Evolutionary conservation across 2,329 filamentous ascomycete species (phyloP), one percentile per base, ranked within the genome.

Genomic region (Esteya vermicola): DNA sequence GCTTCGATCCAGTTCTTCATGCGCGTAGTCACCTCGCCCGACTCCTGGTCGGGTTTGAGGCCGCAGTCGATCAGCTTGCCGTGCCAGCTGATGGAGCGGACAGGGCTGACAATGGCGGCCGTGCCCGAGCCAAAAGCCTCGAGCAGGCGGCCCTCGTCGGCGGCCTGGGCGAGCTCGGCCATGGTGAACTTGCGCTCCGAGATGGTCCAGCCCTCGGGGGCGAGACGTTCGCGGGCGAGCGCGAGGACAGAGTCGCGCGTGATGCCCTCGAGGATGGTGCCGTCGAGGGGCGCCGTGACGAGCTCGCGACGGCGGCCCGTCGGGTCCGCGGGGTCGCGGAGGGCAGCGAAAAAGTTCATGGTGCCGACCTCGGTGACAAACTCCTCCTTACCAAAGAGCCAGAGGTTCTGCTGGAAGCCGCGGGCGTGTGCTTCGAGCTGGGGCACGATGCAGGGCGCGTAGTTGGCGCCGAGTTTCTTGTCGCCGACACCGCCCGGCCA

Each of bases 391-490:
- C 88, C 88, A 56, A 96, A 98, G 25, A 98, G 67, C 91, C 91
- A 98, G 40, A 98, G 71, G 63, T 96, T 98, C 68, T 98, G 91
- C 64, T 96, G 89, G 72, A 88, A 94, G 19, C 91, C 91, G 42
- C 86, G 77, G 59, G 78, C 82, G 34, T 86, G 85, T 32, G 91
- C 91, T 62, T 94, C 76, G 53, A 91, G 75, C 64, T 98, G 91
- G 16, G 91, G 91, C n/a, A 96, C 68, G 53, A 98, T 89, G 67
- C 91, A 96, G 6, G 91, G 91, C n/a, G 91, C 91, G 60, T 98
- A 98, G 73, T 98, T 98, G 54, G 89, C 91, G 46, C 91, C 91
- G 26, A 98, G 78, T 68, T 98, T 98, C 76, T 91, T 93, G 68
- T 96, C 86, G 52, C 91, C 91, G 25, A 95, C 89, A 57, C 91